phyloP scores from a whole-genome alignment of 805 yeast species.

The Yarrowia divulgata region DNA sequence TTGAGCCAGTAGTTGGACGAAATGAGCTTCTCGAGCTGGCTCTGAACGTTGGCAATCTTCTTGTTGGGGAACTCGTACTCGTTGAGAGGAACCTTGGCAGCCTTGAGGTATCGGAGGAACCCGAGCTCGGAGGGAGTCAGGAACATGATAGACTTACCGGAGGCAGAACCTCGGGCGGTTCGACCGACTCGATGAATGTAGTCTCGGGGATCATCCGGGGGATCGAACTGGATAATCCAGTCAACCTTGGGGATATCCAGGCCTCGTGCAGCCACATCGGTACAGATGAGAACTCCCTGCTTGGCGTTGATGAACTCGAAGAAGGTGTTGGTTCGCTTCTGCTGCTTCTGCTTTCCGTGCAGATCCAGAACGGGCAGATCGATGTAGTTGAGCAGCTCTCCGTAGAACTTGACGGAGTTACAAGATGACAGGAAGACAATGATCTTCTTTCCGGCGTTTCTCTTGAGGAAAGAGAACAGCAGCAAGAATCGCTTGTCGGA shows the following conservation, averaged over 20 bases:
- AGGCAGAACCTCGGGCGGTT: slow-evolving; percentile 86
- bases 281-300: slow-evolving; percentile 90
- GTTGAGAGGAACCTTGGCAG: slow-evolving; percentile 96
- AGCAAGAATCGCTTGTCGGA: slow-evolving; percentile 91
- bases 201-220: slow-evolving; percentile 99
- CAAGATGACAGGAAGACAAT: slow-evolving; percentile 96
- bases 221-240: slow-evolving; percentile 99
- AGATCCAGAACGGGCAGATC: slow-evolving; percentile 95
- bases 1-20: slow-evolving; percentile 93
- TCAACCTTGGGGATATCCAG: slow-evolving; percentile 98
- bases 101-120: slow-evolving; percentile 89
- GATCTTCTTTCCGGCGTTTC: slow-evolving; percentile 83
- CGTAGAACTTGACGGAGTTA: slow-evolving; percentile 95
- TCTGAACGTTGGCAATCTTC: slow-evolving; percentile 95
- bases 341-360: slow-evolving; percentile 98
- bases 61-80: slow-evolving; percentile 95
- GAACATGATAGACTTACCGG: slow-evolving; percentile 95
- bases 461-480: slow-evolving; percentile 89
- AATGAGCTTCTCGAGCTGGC: slow-evolving; percentile 88
- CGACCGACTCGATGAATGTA: slow-evolving; percentile 99
- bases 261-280: slow-evolving; percentile 99
- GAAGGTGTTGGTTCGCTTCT: slow-evolving; percentile 96
- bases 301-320: slow-evolving; percentile 98
- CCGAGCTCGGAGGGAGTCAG: slow-evolving; percentile 94
- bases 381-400: slow-evolving; percentile 92